Evolutionary conservation across 208 protist genomes (phyloP), one percentile per base, ranked within the genome.

Genomic region (Leishmania tarentolae): DNA sequence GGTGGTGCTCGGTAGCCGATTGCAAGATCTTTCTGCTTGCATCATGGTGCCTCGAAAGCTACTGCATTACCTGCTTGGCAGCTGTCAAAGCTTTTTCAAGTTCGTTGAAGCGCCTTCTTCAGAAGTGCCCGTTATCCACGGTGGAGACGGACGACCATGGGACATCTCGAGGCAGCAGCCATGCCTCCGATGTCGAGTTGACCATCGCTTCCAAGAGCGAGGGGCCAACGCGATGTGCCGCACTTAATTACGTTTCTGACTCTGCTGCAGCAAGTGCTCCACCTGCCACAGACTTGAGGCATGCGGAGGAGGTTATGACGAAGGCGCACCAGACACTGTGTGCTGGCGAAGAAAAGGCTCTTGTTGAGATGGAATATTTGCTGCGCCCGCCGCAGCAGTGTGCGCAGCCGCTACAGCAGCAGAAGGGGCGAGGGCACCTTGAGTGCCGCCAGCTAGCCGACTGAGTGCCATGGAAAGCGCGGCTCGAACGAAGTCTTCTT

Each of bases 311-410:
- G 7, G 61, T 52, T 24, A 47, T 79, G 47, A 63, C 66, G 47
- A 76, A 35, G 59, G 69, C 69, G n/a, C 69, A 80, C 50, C 70
- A 82, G 56, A 44, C 83, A 4, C 80, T 90, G 15, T 81, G 73
- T 44, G 66, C 73, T 4, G 76, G 80, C n/a, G 84, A 92, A 68
- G 82, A 89, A 59, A 84, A 86, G 77, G 82, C 78, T 77, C 59
- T 79, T 47, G 76, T 46, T 9, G 85, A 87, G 68, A 70, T 86
- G 70, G 86, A 88, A 44, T 85, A 91, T 75, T 65, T 87, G 50
- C 52, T 81, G 70, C 74, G 86, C n/a, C 73, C 88, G 31, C 65
- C 86, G 3, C 47, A 71, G 21, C 66, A 71, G 31, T 46, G 44
- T 17, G 44, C 68, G 44, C 68, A 52, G 24, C 37, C 5, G 42